A percentile compares a stretch with the other conserved stretches of the same genome.
Conservation (phyloP, 148 eudicot species). For the Spergularia bocconei region DNA sequence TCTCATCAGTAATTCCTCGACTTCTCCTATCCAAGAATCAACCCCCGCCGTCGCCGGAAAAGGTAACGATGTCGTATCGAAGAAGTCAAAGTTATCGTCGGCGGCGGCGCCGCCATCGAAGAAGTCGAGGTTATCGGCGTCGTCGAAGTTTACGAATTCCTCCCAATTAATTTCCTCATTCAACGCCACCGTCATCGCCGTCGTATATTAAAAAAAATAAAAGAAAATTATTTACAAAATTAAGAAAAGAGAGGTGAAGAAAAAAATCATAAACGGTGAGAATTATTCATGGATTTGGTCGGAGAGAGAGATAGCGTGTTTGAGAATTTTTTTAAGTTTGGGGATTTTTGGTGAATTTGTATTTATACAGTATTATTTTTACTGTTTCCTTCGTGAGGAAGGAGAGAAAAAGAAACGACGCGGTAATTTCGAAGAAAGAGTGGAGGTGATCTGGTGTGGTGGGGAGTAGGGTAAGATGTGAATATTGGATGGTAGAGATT, state of each 20-base stretch:
- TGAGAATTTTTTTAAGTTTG: not conserved
- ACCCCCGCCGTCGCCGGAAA: not conserved
- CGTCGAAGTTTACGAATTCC: constrained; percentile 9
- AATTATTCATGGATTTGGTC: not conserved
- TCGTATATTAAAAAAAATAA: not conserved
- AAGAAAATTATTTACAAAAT: constrained; percentile 11
- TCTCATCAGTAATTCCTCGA: constrained; percentile 53
- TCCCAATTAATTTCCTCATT: constrained; percentile 35
- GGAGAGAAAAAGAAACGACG: constrained; percentile 3
- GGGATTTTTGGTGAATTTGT: not conserved
- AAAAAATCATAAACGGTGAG: not conserved
- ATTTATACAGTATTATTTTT: not conserved
- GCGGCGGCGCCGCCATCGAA: constrained; percentile 17
- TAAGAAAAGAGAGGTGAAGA: not conserved
- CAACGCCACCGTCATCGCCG: not conserved
- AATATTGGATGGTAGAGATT: not conserved
- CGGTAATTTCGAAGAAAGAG: not conserved
- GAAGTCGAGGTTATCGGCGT: constrained; percentile 9
- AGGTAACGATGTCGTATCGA: not conserved
- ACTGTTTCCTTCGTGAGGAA: constrained; percentile 11
- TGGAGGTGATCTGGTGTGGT: not conserved
- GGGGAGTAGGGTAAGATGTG: not conserved
- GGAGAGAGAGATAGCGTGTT: not conserved
- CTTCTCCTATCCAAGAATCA: constrained; percentile 38
- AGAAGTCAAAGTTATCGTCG: constrained; percentile 10